Percentiles rank a stretch among this genome's conserved stretches.
These are phyloP conservation scores for Silene latifolia DNA, from an alignment of 148 eudicot species.

Conservation along the genomic window DNA sequence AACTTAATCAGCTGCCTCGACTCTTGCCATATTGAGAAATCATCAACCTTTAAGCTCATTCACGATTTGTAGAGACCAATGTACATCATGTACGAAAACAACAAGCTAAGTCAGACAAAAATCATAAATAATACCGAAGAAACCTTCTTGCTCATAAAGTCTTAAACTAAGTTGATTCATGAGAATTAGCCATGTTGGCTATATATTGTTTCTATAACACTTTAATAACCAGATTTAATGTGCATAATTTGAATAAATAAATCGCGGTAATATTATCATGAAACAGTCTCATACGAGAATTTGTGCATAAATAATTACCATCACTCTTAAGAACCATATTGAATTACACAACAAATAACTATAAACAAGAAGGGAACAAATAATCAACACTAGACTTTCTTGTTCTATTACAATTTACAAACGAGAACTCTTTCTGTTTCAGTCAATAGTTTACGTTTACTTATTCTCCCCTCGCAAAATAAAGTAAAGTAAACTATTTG, in stretches of 20 bases:
- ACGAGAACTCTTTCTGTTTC: too few relatives aligned
- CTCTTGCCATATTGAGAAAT: neutral
- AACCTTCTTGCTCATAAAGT: too few relatives aligned
- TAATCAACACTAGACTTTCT: too few relatives aligned
- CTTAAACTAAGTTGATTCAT: too few relatives aligned
- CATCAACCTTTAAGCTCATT: neutral
- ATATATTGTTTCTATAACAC: too few relatives aligned
- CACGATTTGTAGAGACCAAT: neutral
- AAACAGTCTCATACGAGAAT: neutral
- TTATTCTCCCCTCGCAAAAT: too few relatives aligned
- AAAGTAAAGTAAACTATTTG: neutral
- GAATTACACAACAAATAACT: conserved; percentile 1
- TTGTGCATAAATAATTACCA: neutral
- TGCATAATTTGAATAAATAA: neutral
- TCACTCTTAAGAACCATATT: neutral
- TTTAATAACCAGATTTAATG: neutral
- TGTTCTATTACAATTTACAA: too few relatives aligned
- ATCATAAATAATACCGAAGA: neutral
- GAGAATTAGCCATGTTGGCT: too few relatives aligned
- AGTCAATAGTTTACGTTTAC: too few relatives aligned
- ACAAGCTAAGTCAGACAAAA: neutral
- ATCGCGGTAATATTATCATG: neutral
- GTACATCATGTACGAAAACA: neutral
- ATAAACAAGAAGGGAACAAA: too few relatives aligned
- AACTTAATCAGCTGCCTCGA: neutral